phyloP scores from a whole-genome alignment of 1,139 yeast species.

The Pichia sp. region DNA sequence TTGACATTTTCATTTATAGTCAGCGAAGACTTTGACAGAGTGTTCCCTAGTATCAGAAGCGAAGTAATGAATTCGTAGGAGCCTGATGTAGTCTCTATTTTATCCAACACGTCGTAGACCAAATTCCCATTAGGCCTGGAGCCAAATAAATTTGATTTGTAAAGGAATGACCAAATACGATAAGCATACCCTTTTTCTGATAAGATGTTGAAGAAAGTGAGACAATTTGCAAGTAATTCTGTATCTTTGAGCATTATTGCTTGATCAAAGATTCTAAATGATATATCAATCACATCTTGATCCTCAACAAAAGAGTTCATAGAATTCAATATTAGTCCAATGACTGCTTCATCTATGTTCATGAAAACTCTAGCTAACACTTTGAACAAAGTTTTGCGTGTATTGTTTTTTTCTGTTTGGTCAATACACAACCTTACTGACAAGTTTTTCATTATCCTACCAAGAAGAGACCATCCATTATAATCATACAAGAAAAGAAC shows the following conservation, averaged over 20 bases:
- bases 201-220: constrained; percentile 49
- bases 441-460: constrained; percentile 67
- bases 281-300: constrained; percentile 63
- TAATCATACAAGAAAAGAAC: constrained; percentile 69
- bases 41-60: constrained; percentile 50
- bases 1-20: constrained; percentile 34
- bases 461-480: constrained; percentile 85
- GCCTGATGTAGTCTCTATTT: constrained; percentile 69
- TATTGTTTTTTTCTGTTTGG: constrained; percentile 41
- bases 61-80: constrained; percentile 61
- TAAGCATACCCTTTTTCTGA: constrained; percentile 47
- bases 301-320: constrained; percentile 59
- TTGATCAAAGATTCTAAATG: constrained; percentile 65
- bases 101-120: constrained; percentile 59
- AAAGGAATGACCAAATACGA: constrained; percentile 75
- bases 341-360: constrained; percentile 42
- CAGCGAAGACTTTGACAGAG: constrained; percentile 54
- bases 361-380: constrained; percentile 25
- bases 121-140: constrained; percentile 68
- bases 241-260: constrained; percentile 55
- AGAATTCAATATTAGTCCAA: constrained; percentile 47
- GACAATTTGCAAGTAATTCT: constrained; percentile 43
- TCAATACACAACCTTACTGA: constrained; percentile 37
- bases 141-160: constrained; percentile 62
- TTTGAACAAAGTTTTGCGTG: constrained; percentile 47